Percentiles rank a stretch among this genome's conserved stretches.
phyloP scores from a whole-genome alignment of 2,329 filamentous ascomycete genomes.

The Cephalotrichum gorgonifer region DNA sequence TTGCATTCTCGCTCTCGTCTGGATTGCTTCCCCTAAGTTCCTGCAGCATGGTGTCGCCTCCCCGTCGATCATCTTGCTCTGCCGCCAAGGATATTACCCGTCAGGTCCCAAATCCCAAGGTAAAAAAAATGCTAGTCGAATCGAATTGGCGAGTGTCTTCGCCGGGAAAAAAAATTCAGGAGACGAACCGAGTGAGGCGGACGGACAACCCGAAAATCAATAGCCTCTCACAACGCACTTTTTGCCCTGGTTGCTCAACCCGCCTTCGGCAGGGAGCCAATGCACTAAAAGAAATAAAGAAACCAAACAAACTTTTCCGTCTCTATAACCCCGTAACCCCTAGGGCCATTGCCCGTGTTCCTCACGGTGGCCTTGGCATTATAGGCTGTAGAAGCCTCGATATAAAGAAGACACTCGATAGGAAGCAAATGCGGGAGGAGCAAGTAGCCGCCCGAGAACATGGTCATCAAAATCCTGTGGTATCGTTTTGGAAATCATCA shows the following conservation, averaged over 20 bases:
- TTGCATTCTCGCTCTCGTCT: neutral
- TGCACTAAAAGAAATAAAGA: neutral
- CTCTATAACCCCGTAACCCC: neutral
- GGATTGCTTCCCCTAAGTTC: neutral
- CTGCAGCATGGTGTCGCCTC: neutral
- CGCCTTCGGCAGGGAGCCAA: neutral
- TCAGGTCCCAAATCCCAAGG: neutral
- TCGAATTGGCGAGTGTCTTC: neutral
- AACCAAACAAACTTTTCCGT: slow-evolving; percentile 1
- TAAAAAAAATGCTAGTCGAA: too few species aligned
- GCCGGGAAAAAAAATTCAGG: neutral
- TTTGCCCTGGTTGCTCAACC: neutral
- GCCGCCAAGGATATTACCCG: neutral
- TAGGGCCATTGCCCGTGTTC: neutral
- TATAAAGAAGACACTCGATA: neutral
- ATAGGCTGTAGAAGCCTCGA: neutral
- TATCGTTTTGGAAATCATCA: neutral
- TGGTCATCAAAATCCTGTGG: neutral
- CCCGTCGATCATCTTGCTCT: neutral
- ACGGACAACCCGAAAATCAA: neutral
- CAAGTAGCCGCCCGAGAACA: neutral
- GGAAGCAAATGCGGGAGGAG: neutral
- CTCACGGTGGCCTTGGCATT: neutral
- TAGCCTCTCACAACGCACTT: neutral
- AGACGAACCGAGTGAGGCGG: too few species aligned